phyloP scores from a whole-genome alignment of 139 green algal species.

The Micractinium conductrix region DNA sequence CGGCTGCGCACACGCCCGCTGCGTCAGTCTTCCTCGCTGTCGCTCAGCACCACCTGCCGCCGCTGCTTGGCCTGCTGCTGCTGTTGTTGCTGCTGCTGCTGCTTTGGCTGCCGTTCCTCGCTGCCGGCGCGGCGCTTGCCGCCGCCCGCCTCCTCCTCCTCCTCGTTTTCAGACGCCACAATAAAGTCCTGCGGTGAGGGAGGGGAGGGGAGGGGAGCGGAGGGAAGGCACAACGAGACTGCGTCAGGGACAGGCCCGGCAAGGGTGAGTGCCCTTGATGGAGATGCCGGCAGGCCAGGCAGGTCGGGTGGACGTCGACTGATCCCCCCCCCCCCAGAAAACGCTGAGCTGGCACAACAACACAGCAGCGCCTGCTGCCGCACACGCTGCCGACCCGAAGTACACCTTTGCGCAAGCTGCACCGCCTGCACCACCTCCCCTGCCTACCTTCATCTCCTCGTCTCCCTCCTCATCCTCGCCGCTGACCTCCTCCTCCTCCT shows the following conservation, averaged over 20 bases:
- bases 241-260: too few species aligned
- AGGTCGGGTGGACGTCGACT: too few species aligned
- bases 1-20: too few species aligned
- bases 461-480: constrained; percentile 22
- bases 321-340: too few species aligned
- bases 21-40: constrained; percentile 44
- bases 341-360: too few species aligned
- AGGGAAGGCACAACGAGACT: too few species aligned
- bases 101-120: neutral
- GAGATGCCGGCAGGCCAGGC: too few species aligned
- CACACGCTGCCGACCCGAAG: too few species aligned
- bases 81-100: constrained; percentile 7
- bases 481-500: constrained; percentile 30
- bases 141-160: constrained; percentile 25
- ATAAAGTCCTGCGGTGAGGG: neutral
- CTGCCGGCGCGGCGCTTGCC: neutral
- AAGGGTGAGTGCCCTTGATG: too few species aligned
- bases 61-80: constrained; percentile 31
- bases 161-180: constrained; percentile 3
- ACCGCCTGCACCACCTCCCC: too few species aligned
- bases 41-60: constrained; percentile 41
- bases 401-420: too few species aligned
- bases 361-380: too few species aligned
- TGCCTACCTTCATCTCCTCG: constrained; percentile 34
- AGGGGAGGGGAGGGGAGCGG: neutral